Evolutionary conservation across 176 grass and related monocot genomes (phyloP).

Genomic region (Elymus sibiricus): DNA sequence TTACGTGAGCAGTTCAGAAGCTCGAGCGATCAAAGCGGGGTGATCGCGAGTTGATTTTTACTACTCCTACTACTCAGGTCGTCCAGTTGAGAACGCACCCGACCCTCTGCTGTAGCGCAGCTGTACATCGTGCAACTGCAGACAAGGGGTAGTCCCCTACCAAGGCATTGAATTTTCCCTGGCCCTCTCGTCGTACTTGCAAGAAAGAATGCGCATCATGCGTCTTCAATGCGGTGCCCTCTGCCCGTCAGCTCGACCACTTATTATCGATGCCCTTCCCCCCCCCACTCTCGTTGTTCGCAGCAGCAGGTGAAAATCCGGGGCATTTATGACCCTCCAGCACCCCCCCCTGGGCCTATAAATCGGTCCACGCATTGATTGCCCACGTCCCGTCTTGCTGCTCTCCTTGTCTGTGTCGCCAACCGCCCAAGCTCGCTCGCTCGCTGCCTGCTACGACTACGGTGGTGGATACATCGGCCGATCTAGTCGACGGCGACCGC

Average conservation of each 20-base stretch:
- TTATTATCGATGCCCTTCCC: background rate
- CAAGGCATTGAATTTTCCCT: constrained; percentile 23
- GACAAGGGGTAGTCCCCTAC: constrained; percentile 43
- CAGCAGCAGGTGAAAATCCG: constrained; percentile 56
- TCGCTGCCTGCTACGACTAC: background rate
- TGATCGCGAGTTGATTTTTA: background rate
- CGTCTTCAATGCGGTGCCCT: constrained; percentile 28
- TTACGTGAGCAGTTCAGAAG: no score
- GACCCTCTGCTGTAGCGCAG: background rate
- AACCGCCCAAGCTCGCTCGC: background rate
- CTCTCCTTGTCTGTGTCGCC: background rate
- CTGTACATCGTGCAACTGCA: constrained; percentile 21
- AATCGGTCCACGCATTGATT: constrained; percentile 28
- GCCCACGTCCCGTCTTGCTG: constrained; percentile 8
- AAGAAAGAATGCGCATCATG: constrained; percentile 24
- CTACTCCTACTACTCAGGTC: background rate
- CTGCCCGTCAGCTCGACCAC: constrained; percentile 1
- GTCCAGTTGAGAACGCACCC: background rate
- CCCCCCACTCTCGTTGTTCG: background rate
- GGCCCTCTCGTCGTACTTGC: constrained; percentile 33
- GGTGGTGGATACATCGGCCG: background rate
- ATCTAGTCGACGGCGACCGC: background rate
- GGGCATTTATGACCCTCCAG: constrained; percentile 64
- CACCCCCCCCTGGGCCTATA: constrained; percentile 52
- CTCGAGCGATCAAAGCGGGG: no score